Evolutionary conservation across 768 basidiomycete genomes (phyloP), one percentile per base, ranked within the genome.

Genomic region (Mycena crocata): DNA sequence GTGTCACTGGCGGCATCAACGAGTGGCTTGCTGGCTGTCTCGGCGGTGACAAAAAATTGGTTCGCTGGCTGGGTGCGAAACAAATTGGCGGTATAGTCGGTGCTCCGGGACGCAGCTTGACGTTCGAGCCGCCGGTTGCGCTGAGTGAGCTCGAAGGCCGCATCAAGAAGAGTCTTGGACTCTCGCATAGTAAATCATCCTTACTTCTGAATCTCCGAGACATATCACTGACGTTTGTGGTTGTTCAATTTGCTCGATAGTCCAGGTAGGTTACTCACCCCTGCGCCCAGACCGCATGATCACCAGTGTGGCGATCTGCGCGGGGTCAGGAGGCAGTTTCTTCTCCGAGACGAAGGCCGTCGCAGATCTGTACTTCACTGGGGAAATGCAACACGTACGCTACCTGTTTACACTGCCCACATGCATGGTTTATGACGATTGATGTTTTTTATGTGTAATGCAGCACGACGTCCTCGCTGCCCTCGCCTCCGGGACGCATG

Each of bases 391-490:
- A 23, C 96, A 97, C 79, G 94, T 95, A 78, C 56, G 88, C 40
- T 5, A 5, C 7, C 40, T 62, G 78, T n/a, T 37, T 15, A 46
- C 63, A 21, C 46, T 48, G 64, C 26, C 57, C 28, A n/a, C n/a
- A n/a, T n/a, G 56, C 62, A 48, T 50, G 45, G 37, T 23, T 51
- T 32, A 23, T 35, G 26, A 57, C 31, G 17, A 46, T 24, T 34
- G n/a, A 32, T 35, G 48, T 15, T 23, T 45, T 72, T 3, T 1
- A 8, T 21, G 15, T 42, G n/a, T 21, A 14, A 5, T 45, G 23
- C 76, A 96, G 93, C 96, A 98, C 77, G 92, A 96, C 64, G 89
- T 97, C 58, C 83, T 98, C 44, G 92, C 93, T 2, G 87, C 93
- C 2, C 84, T 94, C 15, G 93, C 93, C 12, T 77, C 81, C 46